These are phyloP conservation scores for Mycena amicta DNA, from an alignment of 768 basidiomycete species.

Conservation along the genomic window DNA sequence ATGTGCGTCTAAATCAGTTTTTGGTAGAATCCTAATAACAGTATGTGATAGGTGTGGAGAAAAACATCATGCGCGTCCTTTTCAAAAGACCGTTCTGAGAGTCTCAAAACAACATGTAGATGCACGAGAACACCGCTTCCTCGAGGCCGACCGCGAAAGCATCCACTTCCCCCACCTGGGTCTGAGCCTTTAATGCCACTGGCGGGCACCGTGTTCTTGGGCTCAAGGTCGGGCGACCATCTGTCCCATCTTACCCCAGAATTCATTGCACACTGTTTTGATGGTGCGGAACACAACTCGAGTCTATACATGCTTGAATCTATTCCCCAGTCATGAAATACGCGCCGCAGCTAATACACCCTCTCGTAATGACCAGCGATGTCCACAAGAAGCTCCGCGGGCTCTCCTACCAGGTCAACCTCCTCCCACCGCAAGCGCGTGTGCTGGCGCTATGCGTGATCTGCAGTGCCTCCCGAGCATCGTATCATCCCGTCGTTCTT, in stretches of 20 bases:
- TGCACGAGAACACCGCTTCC: background rate
- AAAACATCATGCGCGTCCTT: background rate
- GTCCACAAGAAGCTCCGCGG: background rate
- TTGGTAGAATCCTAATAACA: background rate
- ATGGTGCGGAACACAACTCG: background rate
- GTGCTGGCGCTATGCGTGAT: constrained; percentile 16
- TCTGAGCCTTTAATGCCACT: background rate
- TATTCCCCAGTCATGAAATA: background rate
- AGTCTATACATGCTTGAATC: background rate
- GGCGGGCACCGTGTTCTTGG: background rate
- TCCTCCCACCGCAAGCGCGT: constrained; percentile 5
- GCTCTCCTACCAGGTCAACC: constrained; percentile 2
- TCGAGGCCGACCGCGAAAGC: background rate
- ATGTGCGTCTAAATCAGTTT: background rate
- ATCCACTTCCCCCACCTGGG: background rate
- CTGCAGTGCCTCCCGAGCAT: background rate
- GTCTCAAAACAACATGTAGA: no score
- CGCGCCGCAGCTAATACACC: background rate
- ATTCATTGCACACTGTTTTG: constrained; percentile 9
- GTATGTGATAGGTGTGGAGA: background rate
- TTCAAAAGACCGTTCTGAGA: background rate
- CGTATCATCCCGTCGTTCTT: constrained; percentile 5
- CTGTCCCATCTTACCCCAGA: constrained; percentile 2
- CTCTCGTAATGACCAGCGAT: background rate
- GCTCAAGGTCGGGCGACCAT: background rate